These are phyloP conservation scores for Calonectria fujianensis DNA, from an alignment of 2,329 filamentous ascomycete genomes.

Conservation along the genomic window DNA sequence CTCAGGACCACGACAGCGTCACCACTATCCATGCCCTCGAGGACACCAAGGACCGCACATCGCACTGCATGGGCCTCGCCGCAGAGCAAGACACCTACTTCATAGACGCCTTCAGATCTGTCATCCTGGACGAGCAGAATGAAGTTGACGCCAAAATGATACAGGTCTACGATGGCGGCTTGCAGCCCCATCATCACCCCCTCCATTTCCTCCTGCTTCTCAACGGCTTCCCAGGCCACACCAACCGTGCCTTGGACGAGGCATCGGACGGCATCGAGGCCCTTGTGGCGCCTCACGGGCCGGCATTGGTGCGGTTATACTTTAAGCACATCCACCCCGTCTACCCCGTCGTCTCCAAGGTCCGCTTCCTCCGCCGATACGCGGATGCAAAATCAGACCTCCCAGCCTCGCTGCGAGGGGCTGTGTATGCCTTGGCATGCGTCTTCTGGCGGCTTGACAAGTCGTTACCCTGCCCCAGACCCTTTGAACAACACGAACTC, in stretches of 20 bases:
- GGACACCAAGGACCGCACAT: slow-evolving; percentile 63
- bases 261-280: slow-evolving; percentile 66
- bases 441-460: slow-evolving; percentile 64
- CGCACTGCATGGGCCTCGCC: slow-evolving; percentile 66
- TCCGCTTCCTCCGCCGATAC: slow-evolving; percentile 64
- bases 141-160: slow-evolving; percentile 67
- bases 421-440: slow-evolving; percentile 66
- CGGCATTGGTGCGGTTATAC: slow-evolving; percentile 65
- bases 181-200: slow-evolving; percentile 60
- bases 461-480: slow-evolving; percentile 55
- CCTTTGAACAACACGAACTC: slow-evolving; percentile 64
- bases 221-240: slow-evolving; percentile 66
- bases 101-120: slow-evolving; percentile 67
- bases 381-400: slow-evolving; percentile 60
- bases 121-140: slow-evolving; percentile 66
- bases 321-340: slow-evolving; percentile 68
- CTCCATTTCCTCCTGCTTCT: slow-evolving; percentile 67
- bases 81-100: slow-evolving; percentile 69
- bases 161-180: slow-evolving; percentile 63
- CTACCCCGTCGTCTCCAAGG: slow-evolving; percentile 66
- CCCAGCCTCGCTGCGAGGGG: slow-evolving; percentile 66
- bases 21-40: slow-evolving; percentile 61
- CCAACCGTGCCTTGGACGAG: slow-evolving; percentile 59
- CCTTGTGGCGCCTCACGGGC: slow-evolving; percentile 63
- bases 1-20: slow-evolving; percentile 29